A percentile compares a stretch with the other conserved stretches of the same genome.
Conservation (phyloP, 2,329 filamentous ascomycete species). For the Paracoccidioides brasiliensis region DNA sequence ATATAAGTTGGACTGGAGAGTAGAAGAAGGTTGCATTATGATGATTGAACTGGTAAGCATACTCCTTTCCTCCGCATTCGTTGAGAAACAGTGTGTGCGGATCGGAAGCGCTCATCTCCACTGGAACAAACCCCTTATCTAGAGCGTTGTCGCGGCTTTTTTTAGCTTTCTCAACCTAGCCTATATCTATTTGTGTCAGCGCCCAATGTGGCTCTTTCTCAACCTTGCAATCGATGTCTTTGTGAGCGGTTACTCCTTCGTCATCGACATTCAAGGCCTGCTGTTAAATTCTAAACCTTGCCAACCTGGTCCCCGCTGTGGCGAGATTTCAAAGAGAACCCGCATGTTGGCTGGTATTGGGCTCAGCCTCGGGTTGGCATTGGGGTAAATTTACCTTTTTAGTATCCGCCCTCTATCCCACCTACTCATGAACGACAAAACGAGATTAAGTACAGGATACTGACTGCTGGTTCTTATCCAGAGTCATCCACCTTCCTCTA, state of each 20-base stretch:
- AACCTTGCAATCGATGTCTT: background rate
- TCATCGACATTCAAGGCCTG: background rate
- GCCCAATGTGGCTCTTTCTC: background rate
- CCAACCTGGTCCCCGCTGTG: too few species aligned
- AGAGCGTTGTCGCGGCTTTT: background rate
- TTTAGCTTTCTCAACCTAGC: background rate
- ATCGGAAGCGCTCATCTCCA: background rate
- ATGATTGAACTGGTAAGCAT: background rate
- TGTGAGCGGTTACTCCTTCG: background rate
- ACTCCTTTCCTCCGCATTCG: background rate
- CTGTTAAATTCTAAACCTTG: background rate
- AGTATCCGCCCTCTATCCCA: background rate
- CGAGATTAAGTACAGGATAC: background rate
- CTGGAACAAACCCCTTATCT: background rate
- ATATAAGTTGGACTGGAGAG: background rate
- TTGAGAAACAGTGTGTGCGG: background rate
- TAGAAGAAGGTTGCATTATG: background rate
- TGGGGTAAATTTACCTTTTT: background rate
- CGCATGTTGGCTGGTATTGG: background rate
- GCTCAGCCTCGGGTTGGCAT: background rate
- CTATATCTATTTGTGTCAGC: background rate
- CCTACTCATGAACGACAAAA: background rate
- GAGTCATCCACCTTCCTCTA: background rate
- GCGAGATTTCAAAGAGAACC: background rate
- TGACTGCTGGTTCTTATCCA: background rate